Percentiles rank a stretch among this genome's conserved stretches.
Evolutionary conservation across 805 yeast species (phyloP).

Genomic region (Kodamaea kaohsiungensis): DNA sequence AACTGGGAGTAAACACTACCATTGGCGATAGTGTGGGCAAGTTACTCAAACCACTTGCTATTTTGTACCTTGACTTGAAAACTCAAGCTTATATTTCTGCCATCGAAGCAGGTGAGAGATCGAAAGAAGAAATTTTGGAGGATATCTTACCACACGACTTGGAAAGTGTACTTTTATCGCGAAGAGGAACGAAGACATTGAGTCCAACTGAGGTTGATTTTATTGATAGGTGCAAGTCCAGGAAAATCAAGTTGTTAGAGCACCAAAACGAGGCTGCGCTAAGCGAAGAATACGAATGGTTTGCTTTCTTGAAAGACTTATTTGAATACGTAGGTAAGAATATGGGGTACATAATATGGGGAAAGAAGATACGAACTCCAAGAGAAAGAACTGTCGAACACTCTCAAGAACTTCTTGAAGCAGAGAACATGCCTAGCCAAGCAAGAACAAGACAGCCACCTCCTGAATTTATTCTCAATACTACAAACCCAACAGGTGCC

Average conservation of each 20-base stretch:
- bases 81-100: slow-evolving; percentile 96
- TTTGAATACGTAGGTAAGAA: slow-evolving; percentile 77
- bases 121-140: slow-evolving; percentile 66
- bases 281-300: slow-evolving; percentile 81
- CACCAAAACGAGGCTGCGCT: slow-evolving; percentile 51
- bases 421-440: background rate
- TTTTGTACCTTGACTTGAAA: slow-evolving; percentile 78
- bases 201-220: slow-evolving; percentile 83
- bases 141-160: slow-evolving; percentile 73
- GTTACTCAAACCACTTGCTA: slow-evolving; percentile 78
- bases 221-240: slow-evolving; percentile 65
- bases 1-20: slow-evolving; percentile 33
- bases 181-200: slow-evolving; percentile 43
- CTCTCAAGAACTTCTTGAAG: slow-evolving; percentile 20
- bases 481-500: slow-evolving; percentile 9
- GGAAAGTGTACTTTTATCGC: slow-evolving; percentile 44
- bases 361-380: slow-evolving; percentile 43
- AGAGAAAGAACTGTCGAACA: slow-evolving; percentile 19
- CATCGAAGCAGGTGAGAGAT: slow-evolving; percentile 60
- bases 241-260: slow-evolving; percentile 62
- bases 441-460: slow-evolving; percentile 3
- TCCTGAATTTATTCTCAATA: slow-evolving; percentile 6
- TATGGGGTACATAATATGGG: slow-evolving; percentile 73
- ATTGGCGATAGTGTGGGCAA: slow-evolving; percentile 50
- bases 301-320: slow-evolving; percentile 74